Conservation (phyloP, 305 asterid species). For the Ajuga reptans region DNA sequence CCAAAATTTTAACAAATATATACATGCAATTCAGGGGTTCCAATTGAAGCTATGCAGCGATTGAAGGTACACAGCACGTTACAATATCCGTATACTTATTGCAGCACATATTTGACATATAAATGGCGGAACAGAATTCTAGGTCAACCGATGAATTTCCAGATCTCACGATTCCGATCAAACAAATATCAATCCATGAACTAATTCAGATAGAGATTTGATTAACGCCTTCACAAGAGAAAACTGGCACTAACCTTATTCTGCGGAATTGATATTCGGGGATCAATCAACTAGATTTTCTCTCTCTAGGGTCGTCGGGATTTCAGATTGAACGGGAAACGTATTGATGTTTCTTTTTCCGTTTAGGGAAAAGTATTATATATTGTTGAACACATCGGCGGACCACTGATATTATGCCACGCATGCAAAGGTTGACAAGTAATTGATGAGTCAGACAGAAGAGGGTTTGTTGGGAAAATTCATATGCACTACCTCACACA, state of each 20-base stretch:
- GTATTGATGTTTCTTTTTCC: background rate
- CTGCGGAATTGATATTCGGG: background rate
- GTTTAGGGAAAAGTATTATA: background rate
- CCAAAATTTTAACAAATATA: background rate
- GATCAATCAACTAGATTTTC: background rate
- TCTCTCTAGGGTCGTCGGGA: constrained; percentile 19
- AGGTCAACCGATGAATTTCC: constrained; percentile 4
- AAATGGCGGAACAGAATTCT: background rate
- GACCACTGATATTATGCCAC: constrained; percentile 31
- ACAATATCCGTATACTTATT: background rate
- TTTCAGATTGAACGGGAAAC: constrained; percentile 20
- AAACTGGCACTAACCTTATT: constrained; percentile 16
- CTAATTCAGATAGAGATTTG: background rate
- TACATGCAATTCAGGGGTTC: background rate
- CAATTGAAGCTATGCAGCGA: background rate
- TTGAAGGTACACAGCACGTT: background rate
- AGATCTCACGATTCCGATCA: constrained; percentile 23
- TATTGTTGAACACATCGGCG: constrained; percentile 14
- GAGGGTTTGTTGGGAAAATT: too few species aligned
- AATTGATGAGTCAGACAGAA: background rate
- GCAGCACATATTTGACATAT: background rate
- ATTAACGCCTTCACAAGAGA: background rate
- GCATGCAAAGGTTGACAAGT: background rate
- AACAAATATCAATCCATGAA: background rate
- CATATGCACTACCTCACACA: too few species aligned